Conservation (phyloP, 257 asterid genomes). For the Capsicum rhomboideum region DNA sequence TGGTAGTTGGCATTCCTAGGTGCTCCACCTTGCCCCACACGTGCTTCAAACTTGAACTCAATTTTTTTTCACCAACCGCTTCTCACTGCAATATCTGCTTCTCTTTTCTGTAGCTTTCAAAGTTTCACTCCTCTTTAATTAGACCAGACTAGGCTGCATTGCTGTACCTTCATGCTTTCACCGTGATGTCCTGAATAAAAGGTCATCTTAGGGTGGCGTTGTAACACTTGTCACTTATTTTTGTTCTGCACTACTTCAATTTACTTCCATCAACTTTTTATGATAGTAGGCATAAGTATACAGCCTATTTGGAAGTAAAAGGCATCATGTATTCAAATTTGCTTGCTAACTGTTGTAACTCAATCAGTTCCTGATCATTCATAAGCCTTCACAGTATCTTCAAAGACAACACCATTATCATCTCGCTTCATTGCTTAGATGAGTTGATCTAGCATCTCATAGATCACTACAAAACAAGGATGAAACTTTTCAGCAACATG, state of each 20-base stretch:
- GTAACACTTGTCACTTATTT: background rate
- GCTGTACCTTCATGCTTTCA: background rate
- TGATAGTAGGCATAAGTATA: background rate
- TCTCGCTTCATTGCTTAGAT: slow-evolving; percentile 38
- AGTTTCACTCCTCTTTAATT: background rate
- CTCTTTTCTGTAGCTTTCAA: background rate
- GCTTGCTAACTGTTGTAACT: background rate
- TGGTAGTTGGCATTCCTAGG: background rate
- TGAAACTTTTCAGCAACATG: slow-evolving; percentile 50
- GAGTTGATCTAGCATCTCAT: slow-evolving; percentile 36
- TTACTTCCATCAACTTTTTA: background rate
- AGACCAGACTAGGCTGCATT: background rate
- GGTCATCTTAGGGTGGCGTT: background rate
- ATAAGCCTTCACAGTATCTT: slow-evolving; percentile 22
- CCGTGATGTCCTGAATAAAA: background rate
- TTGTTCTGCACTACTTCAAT: background rate
- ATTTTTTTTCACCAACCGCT: background rate
- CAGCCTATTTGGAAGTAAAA: background rate
- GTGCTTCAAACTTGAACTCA: background rate
- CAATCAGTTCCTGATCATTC: background rate
- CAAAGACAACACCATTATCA: slow-evolving; percentile 24
- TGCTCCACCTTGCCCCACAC: background rate
- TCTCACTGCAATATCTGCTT: no score
- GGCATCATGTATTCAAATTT: background rate
- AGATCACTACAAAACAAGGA: slow-evolving; percentile 32